phyloP scores from a whole-genome alignment of 2,329 filamentous ascomycete genomes.

The Volutella citrinella region DNA sequence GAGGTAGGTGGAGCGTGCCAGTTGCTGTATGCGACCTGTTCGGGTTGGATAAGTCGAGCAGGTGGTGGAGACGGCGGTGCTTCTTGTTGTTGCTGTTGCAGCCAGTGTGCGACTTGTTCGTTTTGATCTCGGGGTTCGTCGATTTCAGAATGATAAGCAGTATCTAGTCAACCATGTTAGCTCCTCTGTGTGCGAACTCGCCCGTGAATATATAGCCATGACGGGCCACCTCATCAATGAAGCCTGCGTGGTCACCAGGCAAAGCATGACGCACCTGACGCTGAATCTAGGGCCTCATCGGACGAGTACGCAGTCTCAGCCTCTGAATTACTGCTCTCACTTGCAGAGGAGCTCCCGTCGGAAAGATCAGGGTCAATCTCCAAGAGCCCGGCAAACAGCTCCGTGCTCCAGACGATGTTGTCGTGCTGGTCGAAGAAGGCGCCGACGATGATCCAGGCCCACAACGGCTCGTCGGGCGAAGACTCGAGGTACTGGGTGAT shows the following conservation, averaged over 20 bases:
- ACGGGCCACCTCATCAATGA: background rate
- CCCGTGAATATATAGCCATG: background rate
- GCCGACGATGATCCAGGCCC: constrained; percentile 46
- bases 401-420: constrained; percentile 43
- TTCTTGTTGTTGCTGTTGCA: no score
- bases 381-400: constrained; percentile 38
- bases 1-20: constrained; percentile 5
- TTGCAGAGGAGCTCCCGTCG: constrained; percentile 14
- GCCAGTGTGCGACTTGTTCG: no score
- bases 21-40: no score
- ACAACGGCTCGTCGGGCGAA: constrained; percentile 31
- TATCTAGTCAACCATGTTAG: no score
- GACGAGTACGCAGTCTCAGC: constrained; percentile 8
- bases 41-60: no score
- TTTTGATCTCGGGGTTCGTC: no score
- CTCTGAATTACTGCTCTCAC: constrained; percentile 12
- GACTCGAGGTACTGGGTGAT: constrained; percentile 41
- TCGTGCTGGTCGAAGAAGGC: constrained; percentile 44
- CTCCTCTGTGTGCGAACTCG: no score
- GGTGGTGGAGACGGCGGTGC: no score
- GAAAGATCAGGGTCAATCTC: constrained; percentile 24
- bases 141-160: no score
- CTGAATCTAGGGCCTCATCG: constrained; percentile 13
- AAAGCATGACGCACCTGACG: constrained; percentile 17
- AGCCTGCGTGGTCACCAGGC: background rate